Conservation (phyloP, 108 stramenopile genomes). For the Skeletonema menzelii region DNA sequence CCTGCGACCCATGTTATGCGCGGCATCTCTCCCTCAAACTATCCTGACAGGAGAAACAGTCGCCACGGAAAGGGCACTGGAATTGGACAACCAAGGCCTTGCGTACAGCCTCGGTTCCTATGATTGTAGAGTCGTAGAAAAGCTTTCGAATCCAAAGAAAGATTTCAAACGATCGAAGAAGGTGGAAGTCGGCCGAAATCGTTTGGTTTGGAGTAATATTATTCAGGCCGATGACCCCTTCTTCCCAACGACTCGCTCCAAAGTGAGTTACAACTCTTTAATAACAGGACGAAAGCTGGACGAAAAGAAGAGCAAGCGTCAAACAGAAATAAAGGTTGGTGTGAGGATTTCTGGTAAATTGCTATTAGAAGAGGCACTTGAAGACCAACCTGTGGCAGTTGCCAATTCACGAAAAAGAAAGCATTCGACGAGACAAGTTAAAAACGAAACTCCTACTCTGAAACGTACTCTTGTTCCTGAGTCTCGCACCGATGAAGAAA, state of each 20-base stretch:
- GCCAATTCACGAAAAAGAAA: constrained; percentile 31
- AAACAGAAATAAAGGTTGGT: constrained; percentile 61
- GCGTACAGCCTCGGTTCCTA: constrained; percentile 62
- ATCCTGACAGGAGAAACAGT: constrained; percentile 38
- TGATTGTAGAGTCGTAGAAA: constrained; percentile 55
- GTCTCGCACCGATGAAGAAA: constrained; percentile 30
- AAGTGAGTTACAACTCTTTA: constrained; percentile 53
- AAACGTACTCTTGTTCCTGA: constrained; percentile 10
- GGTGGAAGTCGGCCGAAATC: constrained; percentile 58
- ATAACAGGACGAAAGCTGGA: constrained; percentile 63
- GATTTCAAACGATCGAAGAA: constrained; percentile 31
- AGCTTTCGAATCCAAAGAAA: constrained; percentile 20
- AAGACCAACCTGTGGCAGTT: constrained; percentile 12
- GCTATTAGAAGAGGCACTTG: constrained; percentile 38
- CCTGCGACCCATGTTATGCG: constrained; percentile 35
- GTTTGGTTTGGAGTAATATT: constrained; percentile 65
- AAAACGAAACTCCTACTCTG: constrained; percentile 7
- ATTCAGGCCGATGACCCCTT: constrained; percentile 33
- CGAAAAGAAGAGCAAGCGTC: constrained; percentile 50
- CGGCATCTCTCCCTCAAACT: constrained; percentile 26
- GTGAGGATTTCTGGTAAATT: constrained; percentile 60
- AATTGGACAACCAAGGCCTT: constrained; percentile 42
- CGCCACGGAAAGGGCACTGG: constrained; percentile 30
- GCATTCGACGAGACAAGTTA: constrained; percentile 36
- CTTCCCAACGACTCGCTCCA: constrained; percentile 33